These are phyloP conservation scores for Saccharomyces hybrid DNA, from an alignment of 1,139 yeast species.

Conservation along the genomic window DNA sequence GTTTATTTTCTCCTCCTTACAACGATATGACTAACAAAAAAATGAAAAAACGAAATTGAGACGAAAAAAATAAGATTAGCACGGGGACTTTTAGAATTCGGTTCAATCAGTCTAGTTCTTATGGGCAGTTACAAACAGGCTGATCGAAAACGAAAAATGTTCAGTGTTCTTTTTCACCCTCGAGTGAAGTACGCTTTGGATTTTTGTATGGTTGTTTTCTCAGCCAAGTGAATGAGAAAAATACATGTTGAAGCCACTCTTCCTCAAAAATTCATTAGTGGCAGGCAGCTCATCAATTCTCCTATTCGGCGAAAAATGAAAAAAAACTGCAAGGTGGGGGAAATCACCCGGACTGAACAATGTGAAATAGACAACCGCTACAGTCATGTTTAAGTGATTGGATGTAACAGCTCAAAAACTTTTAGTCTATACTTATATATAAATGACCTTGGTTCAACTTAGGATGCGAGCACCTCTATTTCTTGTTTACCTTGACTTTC, in stretches of 20 bases:
- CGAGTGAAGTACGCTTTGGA: not conserved
- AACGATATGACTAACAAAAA: not conserved
- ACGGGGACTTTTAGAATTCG: not conserved
- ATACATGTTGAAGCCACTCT: not conserved
- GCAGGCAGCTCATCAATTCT: not conserved
- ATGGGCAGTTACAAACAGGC: not conserved
- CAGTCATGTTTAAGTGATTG: too few species aligned
- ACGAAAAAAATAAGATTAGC: too few species aligned
- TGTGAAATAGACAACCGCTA: not conserved
- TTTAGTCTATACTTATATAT: too few species aligned
- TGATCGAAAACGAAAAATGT: not conserved
- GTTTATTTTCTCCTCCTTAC: not conserved
- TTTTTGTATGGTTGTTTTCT: not conserved
- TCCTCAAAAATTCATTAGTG: not conserved
- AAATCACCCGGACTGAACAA: not conserved
- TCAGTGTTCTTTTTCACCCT: not conserved
- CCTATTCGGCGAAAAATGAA: constrained; percentile 1
- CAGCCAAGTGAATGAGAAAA: not conserved
- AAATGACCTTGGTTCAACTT: too few species aligned
- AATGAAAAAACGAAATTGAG: not conserved
- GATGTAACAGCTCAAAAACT: too few species aligned
- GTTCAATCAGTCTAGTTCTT: not conserved
- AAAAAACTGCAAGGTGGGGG: not conserved
- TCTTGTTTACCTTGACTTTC: not conserved
- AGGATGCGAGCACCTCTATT: too few species aligned